Conservation (phyloP, 169 alveolate genomes). For the Ichthyophthirius multifiliis region DNA sequence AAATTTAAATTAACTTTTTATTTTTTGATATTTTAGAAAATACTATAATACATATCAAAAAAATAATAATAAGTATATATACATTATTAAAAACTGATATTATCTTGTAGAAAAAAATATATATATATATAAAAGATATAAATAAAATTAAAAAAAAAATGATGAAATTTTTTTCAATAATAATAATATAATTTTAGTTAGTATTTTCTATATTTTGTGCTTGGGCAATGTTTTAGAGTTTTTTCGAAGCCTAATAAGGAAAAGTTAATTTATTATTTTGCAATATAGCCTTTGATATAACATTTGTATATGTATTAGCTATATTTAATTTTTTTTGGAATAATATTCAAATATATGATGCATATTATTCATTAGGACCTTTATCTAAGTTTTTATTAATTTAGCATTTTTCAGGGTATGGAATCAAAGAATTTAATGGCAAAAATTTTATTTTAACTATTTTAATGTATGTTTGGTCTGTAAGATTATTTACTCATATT, state of each 20-base stretch:
- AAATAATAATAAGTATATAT: too few relatives aligned
- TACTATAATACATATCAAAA: too few relatives aligned
- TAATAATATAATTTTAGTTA: not conserved
- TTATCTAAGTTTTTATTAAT: not conserved
- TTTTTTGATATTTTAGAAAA: too few relatives aligned
- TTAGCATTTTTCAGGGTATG: not conserved
- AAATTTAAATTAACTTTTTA: too few relatives aligned
- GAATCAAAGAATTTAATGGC: not conserved
- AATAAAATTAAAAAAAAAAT: not conserved
- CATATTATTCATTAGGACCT: not conserved
- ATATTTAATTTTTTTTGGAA: slow-evolving; percentile 3
- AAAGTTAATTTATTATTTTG: not conserved
- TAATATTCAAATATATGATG: not conserved
- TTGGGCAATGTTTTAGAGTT: not conserved
- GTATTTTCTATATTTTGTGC: not conserved
- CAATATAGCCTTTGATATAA: not conserved
- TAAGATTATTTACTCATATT: not conserved
- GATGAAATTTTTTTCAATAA: not conserved
- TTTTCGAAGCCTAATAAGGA: not conserved
- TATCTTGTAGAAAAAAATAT: not conserved
- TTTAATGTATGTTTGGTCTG: not conserved
- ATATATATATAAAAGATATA: not conserved
- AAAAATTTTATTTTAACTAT: not conserved
- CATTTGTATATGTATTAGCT: not conserved
- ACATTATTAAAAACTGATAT: too few relatives aligned